phyloP scores from a whole-genome alignment of 441 rosid species.

The Pelargonium australe region DNA sequence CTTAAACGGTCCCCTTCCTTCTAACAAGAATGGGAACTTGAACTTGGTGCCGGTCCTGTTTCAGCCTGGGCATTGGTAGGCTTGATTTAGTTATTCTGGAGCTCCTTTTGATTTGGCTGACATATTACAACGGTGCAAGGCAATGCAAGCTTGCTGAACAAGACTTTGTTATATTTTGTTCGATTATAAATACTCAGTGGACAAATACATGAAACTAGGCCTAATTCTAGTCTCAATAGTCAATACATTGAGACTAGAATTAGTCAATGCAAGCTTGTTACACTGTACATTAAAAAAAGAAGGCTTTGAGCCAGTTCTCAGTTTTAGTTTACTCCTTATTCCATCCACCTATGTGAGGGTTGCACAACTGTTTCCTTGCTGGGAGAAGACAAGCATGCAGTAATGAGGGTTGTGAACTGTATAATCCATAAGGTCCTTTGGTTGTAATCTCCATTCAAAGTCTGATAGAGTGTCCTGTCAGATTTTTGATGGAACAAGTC shows the following conservation, averaged over 20 bases:
- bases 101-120: background rate
- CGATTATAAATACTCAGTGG: background rate
- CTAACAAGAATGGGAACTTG: background rate
- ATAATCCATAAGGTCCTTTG: conserved; percentile 3
- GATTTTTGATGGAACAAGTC: background rate
- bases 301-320: background rate
- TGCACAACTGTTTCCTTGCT: background rate
- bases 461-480: background rate
- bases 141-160: background rate
- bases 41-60: background rate
- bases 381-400: background rate
- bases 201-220: background rate
- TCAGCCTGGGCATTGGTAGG: background rate
- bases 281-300: background rate
- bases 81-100: background rate
- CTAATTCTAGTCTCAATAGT: background rate
- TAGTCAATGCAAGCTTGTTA: too few species aligned
- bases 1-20: background rate
- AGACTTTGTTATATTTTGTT: background rate
- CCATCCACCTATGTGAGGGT: background rate
- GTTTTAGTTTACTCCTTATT: background rate
- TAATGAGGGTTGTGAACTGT: background rate
- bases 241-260: background rate
- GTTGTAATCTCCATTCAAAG: background rate
- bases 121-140: background rate